Evolutionary conservation across 345 rosid genomes (phyloP), one percentile per base, ranked within the genome.

Genomic region (Geranium brycei): DNA sequence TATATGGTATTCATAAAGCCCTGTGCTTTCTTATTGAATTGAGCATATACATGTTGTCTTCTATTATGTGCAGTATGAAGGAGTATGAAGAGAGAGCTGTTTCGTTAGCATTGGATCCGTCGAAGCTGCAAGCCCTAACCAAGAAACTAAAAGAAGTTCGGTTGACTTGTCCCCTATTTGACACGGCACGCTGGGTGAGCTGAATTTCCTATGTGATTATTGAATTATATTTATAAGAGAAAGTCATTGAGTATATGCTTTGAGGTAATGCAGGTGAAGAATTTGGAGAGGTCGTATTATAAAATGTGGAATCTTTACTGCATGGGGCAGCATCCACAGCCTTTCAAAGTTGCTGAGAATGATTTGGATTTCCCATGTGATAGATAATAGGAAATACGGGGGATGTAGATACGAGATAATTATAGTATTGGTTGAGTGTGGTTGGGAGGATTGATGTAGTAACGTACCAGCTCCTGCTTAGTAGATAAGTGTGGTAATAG

Each of bases 301-400:
- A 95, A 85, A 76, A 95, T 95, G 99, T 95, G 97, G 99, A 88
- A 78, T 80, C 73, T 91, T 7, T 80, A 85, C 68, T 87, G 96
- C 77, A 73, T 78, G 0, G 86, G 96, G 51, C 82, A 82, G 78
- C 82, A 87, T 59, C 89, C 95, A 10, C 85, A 80, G 47, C 96
- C 84, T 76, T 95, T 91, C 17, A 88, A 82, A 68, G 99, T 95
- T 2, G 69, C 74, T 0, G 99, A 95, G 78, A 81, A 78, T 71
- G 96, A 95, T 68, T 31, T 67, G 4, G 96, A 91, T 31, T 91
- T 82, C 83, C 97, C 99, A 10, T 69, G 58, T 64, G 78, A 81
- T 74, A 80, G 79, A 61, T 23, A 23, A 23, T 87, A 73, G 76
- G 60, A 62, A 28, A 78, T 70, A 72, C 7, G 68, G 75, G 80